Base-by-base conservation (phyloP, 2,329 filamentous ascomycete species). In the Aspergillus sp. region DNA sequence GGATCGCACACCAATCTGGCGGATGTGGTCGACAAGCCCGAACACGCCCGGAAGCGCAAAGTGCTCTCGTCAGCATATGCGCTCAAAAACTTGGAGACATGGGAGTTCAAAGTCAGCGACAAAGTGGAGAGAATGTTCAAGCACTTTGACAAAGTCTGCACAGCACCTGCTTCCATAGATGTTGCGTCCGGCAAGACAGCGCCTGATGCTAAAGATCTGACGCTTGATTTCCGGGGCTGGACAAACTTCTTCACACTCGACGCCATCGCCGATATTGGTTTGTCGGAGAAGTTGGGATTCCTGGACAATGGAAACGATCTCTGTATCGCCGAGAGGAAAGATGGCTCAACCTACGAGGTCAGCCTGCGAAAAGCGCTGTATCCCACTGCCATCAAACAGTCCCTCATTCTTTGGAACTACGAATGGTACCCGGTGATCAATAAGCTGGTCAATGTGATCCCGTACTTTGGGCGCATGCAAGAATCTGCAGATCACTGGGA, bases 211-310 rank as follows among this genome's bases (percentile, higher is more conserved):
- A 37, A 45, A 6, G 57, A 60, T 5, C 44, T 59, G 7, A 74
- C 64, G 0, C 62, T 80, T 12, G 73, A 80, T 51, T 75, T 73
- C 43, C 70, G 75, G 5, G 62, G 64, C 5, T 80, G 71, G 71
- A 67, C 69, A 26, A 80, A 78, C 57, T 77, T 76, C 62, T 79
- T 80, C 56, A 76, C 74, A 0, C 63, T 79, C 10, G 77, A 81
- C 44, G 76, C 75, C 2, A 79, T 80, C 40, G 75, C 73, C 11
- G 74, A 79, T 42, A 80, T 81, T 54, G 77, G 75, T 1, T 62
- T 79, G 0, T 72, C 66, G 1, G 69, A 77, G 41, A 67, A 64
- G n/a, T 66, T 79, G 2, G 72, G 74, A 1, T 74, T 78, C 47
- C 65, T 80, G 2, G 76, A 78, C 36, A 56, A 61, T 19, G 77